Base-by-base conservation (phyloP, 768 basidiomycete genomes). In the Mycena epipterygia region DNA sequence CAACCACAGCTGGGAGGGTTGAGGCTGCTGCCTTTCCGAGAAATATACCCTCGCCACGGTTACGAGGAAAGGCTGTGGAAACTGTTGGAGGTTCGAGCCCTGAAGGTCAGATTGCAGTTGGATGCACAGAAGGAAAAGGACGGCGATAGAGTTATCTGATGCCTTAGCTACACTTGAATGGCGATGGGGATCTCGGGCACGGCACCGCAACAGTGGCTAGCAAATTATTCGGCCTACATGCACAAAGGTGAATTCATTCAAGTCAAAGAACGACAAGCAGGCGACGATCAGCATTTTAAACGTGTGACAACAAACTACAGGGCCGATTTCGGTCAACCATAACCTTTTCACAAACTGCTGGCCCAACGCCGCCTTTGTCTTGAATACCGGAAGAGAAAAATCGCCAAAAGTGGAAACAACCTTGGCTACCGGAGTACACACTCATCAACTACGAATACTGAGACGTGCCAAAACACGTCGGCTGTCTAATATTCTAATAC, bases 41-140 rank as follows among this genome's bases (percentile, higher is more conserved):
- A 63, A 46, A 37, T 66, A 12, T 71, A 39, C 49, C 49, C 66
- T 56, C 55, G 62, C 52, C 61, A 37, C 33, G 72, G 68, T 53
- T 44, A 60, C 46, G 72, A 73, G 48, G 51, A 69, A 42, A 23
- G 61, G 44, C 46, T 64, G 13, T 75, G 71, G 74, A 68, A 58
- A 41, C 16, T 6, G 29, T 66, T 73, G 68, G 21, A 41, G 60
- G 42, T 39, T 16, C 51, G 68, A 42, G 68, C 68, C 39, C 60
- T 25, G 53, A 73, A 69, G 61, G 60, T 73, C 59, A 69, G 61
- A 66, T 67, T 64, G 55, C 68, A 60, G 55, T 46, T 64, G 63
- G 37, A 25, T 21, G 44, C 29, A 12, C 25, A 23, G n/a, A 41
- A 67, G 55, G 39, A 51, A 32, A 48, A 23, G 63, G 46, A n/a